phyloP scores from a whole-genome alignment of 202 grass and related monocot species.

The Panicum virgatum region DNA sequence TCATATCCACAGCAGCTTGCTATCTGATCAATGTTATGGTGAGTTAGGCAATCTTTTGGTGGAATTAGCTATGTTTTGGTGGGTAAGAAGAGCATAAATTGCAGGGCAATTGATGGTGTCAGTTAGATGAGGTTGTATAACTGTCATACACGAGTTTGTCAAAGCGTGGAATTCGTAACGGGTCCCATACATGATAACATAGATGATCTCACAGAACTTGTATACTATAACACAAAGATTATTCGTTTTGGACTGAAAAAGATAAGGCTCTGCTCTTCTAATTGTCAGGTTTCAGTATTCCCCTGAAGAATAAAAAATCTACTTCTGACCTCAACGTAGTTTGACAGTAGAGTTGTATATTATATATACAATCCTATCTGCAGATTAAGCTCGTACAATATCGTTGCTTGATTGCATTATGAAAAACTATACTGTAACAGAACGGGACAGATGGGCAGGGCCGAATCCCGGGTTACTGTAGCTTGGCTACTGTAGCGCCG shows the following conservation, averaged over 20 bases:
- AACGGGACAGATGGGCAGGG: no score
- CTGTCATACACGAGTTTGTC: not conserved
- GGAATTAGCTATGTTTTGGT: not conserved
- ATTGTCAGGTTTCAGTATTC: not conserved
- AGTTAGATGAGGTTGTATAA: not conserved
- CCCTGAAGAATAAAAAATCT: not conserved
- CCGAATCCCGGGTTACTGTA: no score
- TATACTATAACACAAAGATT: not conserved
- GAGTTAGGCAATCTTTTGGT: constrained; percentile 19
- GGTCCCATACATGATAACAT: not conserved
- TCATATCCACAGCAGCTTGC: not conserved
- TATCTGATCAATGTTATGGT: not conserved
- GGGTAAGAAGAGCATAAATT: not conserved
- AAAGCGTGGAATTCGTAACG: not conserved
- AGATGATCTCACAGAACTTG: not conserved
- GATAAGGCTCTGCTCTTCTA: not conserved
- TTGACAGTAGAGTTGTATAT: not conserved
- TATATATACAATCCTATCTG: no score
- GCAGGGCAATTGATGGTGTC: not conserved
- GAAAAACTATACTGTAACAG: constrained; percentile 3
- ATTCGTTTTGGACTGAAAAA: not conserved
- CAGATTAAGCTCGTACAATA: not conserved
- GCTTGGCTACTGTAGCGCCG: no score
- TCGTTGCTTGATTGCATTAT: constrained; percentile 6
- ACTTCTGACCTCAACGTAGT: not conserved